These are phyloP conservation scores for Penicillium antarcticum DNA, from an alignment of 495 filamentous ascomycete species.

Conservation along the genomic window DNA sequence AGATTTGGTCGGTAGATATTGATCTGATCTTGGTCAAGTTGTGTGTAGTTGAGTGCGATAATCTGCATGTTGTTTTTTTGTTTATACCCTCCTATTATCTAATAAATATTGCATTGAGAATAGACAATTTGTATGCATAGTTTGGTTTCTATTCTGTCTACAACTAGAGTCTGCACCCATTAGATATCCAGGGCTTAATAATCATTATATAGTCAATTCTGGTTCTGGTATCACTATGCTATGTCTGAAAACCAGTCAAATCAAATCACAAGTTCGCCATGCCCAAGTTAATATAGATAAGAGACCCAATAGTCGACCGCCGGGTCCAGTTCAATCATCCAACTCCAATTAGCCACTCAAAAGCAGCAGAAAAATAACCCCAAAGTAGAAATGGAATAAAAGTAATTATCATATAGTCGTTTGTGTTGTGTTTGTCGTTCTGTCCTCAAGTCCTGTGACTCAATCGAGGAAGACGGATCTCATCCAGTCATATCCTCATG, in stretches of 20 bases:
- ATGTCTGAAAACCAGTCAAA: conserved; percentile 1
- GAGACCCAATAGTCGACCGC: neutral
- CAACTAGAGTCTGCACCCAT: neutral
- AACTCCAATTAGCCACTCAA: conserved; percentile 1
- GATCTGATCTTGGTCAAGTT: neutral
- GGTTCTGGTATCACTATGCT: conserved; percentile 20
- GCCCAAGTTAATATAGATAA: neutral
- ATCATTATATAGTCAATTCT: no score
- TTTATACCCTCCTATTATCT: neutral
- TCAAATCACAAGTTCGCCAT: neutral
- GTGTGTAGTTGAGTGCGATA: neutral
- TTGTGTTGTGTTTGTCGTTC: neutral
- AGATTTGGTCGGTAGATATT: conserved; percentile 68
- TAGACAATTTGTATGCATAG: no score
- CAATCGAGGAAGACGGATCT: neutral
- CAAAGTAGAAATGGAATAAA: neutral
- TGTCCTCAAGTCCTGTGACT: neutral
- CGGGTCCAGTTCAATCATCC: neutral
- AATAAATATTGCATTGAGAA: no score
- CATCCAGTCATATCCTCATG: conserved; percentile 3
- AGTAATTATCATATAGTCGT: no score
- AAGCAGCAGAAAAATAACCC: conserved; percentile 1
- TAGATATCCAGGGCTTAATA: neutral
- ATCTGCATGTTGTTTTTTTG: neutral
- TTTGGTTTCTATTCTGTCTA: neutral